These are phyloP conservation scores for Staphylotrichum longicolle DNA, from an alignment of 495 filamentous ascomycete genomes.

Conservation along the genomic window DNA sequence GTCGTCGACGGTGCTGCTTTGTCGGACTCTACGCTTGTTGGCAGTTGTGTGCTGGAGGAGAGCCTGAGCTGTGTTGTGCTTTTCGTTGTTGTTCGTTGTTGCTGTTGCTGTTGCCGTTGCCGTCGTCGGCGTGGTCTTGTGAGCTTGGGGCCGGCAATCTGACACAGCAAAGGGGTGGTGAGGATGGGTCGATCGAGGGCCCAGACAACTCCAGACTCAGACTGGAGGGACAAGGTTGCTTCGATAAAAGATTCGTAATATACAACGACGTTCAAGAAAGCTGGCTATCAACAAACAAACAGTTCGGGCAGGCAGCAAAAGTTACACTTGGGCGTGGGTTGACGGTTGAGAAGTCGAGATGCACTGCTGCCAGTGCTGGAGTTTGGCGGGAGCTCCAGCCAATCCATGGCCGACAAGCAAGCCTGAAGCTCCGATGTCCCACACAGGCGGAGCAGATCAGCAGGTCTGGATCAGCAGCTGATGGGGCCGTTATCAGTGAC, in stretches of 20 bases:
- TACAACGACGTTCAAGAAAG: not conserved
- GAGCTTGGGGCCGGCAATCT: not conserved
- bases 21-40: not conserved
- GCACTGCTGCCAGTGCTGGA: not conserved
- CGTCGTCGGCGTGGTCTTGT: not conserved
- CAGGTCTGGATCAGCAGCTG: constrained; percentile 18
- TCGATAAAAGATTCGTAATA: not conserved
- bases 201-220: too few relatives aligned
- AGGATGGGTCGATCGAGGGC: too few relatives aligned
- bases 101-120: not conserved
- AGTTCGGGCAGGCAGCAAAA: constrained; percentile 2
- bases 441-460: constrained; percentile 25
- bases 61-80: too few relatives aligned
- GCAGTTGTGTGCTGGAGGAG: not conserved
- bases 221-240: not conserved
- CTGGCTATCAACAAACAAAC: not conserved
- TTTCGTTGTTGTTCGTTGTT: not conserved
- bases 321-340: constrained; percentile 1
- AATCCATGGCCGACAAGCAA: constrained; percentile 4
- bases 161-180: too few relatives aligned
- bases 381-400: constrained; percentile 14
- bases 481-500: constrained; percentile 36
- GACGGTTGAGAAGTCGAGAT: constrained; percentile 9
- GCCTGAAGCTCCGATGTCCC: constrained; percentile 14
- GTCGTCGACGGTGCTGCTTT: not conserved